Conservation (phyloP, 2,329 filamentous ascomycete genomes). For the Penicillium sp. region DNA sequence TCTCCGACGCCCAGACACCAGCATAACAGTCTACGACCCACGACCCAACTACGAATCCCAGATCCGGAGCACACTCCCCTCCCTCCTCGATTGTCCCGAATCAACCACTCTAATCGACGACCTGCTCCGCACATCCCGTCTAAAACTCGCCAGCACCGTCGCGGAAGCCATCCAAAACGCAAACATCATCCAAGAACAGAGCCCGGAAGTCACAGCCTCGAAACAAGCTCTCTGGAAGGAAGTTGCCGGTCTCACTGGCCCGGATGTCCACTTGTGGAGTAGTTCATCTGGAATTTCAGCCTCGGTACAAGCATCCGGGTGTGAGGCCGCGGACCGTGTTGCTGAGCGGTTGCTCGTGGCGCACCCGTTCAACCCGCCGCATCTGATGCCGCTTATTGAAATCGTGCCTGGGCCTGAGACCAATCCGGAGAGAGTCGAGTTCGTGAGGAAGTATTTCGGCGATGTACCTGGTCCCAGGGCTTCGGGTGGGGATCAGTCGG, state of each 20-base stretch:
- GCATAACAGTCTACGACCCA: slow-evolving; percentile 45
- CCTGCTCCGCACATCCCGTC: slow-evolving; percentile 20
- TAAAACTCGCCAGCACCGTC: slow-evolving; percentile 32
- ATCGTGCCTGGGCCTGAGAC: slow-evolving; percentile 47
- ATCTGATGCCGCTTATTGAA: slow-evolving; percentile 54
- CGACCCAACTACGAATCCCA: slow-evolving; percentile 42
- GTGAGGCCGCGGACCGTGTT: slow-evolving; percentile 29
- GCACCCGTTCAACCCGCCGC: slow-evolving; percentile 55
- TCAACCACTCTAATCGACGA: slow-evolving; percentile 14
- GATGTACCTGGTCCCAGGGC: slow-evolving; percentile 9
- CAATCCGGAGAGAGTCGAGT: slow-evolving; percentile 20
- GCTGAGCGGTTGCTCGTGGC: slow-evolving; percentile 45
- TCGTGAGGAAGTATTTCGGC: slow-evolving; percentile 35
- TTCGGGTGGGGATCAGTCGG: not conserved
- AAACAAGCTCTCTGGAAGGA: slow-evolving; percentile 47
- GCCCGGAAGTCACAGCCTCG: slow-evolving; percentile 46
- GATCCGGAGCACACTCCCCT: slow-evolving; percentile 36
- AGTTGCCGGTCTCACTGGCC: slow-evolving; percentile 41
- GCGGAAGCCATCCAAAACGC: slow-evolving; percentile 40
- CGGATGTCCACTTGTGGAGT: slow-evolving; percentile 47
- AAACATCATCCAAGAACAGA: slow-evolving; percentile 52
- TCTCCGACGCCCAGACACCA: slow-evolving; percentile 34
- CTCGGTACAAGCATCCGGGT: slow-evolving; percentile 35
- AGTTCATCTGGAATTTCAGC: slow-evolving; percentile 52
- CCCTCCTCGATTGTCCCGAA: slow-evolving; percentile 30